Percentiles rank a stretch among this genome's conserved stretches.
Conservation (phyloP, 768 basidiomycete genomes). For the Russula virescens region DNA sequence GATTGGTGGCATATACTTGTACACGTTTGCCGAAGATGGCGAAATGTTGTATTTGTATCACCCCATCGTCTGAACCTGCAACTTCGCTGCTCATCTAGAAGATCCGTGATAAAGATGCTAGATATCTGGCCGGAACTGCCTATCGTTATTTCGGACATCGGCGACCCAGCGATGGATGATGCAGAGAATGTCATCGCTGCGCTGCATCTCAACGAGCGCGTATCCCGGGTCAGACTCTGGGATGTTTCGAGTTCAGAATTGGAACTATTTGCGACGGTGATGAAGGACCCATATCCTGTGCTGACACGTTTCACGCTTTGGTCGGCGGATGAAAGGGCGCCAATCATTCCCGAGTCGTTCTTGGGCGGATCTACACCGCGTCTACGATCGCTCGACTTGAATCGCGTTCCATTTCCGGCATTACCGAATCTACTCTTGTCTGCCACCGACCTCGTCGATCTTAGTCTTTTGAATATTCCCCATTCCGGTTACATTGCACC, state of each 20-base stretch:
- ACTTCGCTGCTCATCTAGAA: background rate
- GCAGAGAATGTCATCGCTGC: background rate
- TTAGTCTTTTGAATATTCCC: too few species aligned
- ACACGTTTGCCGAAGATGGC: constrained; percentile 1
- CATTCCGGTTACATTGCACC: too few species aligned
- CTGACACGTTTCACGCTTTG: background rate
- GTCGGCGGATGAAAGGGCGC: too few species aligned
- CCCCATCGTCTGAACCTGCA: background rate
- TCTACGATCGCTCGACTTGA: too few species aligned
- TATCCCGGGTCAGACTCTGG: background rate
- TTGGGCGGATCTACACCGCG: too few species aligned
- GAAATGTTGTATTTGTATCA: background rate
- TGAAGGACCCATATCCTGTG: background rate
- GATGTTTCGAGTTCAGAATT: too few species aligned
- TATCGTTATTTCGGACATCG: background rate
- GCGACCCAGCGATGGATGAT: background rate
- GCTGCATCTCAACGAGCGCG: background rate
- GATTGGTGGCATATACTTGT: background rate
- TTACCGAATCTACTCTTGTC: too few species aligned
- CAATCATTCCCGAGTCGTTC: too few species aligned
- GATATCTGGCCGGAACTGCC: constrained; percentile 2
- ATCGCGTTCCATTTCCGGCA: too few species aligned
- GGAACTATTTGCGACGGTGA: background rate
- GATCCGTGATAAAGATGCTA: background rate
- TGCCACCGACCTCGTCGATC: too few species aligned